Conservation (phyloP, 116 monocot species). For the Posidonia oceanica region DNA sequence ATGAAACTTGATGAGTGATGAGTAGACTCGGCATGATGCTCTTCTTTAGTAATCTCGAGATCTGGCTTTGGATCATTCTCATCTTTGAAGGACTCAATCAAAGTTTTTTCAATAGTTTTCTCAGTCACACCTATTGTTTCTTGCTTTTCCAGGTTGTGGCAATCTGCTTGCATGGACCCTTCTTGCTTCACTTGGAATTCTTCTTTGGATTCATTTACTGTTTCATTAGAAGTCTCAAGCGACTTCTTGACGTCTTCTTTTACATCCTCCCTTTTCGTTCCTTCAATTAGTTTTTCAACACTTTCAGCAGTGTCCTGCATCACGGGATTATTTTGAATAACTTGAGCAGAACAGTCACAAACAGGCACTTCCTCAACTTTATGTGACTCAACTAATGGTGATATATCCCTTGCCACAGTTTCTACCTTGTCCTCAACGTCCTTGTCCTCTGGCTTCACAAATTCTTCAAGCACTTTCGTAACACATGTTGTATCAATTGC, state of each 20-base stretch:
- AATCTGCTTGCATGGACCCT: not conserved
- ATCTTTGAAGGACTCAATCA: constrained; percentile 14
- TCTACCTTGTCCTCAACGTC: not conserved
- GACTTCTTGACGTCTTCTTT: not conserved
- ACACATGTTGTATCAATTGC: too few relatives aligned
- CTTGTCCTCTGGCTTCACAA: not conserved
- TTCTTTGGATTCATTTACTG: not conserved
- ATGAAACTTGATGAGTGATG: constrained; percentile 12
- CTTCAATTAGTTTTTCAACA: not conserved
- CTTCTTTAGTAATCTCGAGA: constrained; percentile 14
- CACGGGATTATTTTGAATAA: not conserved
- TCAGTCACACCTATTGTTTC: constrained; percentile 4
- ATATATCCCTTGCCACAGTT: not conserved
- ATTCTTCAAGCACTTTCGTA: too few relatives aligned
- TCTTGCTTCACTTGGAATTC: not conserved
- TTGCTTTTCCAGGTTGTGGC: constrained; percentile 3
- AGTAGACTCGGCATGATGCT: constrained; percentile 5
- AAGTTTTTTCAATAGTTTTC: constrained; percentile 9
- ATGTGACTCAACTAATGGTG: not conserved
- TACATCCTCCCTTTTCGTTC: not conserved
- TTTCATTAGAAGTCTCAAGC: not conserved
- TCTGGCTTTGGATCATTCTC: constrained; percentile 7
- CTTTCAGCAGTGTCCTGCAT: not conserved
- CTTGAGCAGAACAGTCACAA: not conserved
- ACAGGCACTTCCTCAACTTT: not conserved